These are phyloP conservation scores for Neurospora crassa DNA, from an alignment of 2,329 filamentous ascomycete genomes.

Conservation along the genomic window DNA sequence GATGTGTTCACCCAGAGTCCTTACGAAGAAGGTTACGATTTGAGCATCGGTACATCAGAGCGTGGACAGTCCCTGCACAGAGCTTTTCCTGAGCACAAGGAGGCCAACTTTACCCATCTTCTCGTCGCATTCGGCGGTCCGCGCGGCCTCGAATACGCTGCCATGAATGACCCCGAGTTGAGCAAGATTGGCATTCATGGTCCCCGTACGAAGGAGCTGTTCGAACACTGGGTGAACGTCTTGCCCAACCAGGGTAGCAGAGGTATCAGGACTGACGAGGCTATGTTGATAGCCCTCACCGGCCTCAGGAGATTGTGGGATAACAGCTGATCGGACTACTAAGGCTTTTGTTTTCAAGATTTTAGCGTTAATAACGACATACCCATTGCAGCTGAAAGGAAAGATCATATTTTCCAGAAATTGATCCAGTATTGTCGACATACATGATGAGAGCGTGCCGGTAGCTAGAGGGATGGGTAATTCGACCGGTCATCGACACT, in stretches of 20 bases:
- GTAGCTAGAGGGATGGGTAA: not conserved
- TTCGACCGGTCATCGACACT: not conserved
- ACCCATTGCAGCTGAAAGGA: not conserved
- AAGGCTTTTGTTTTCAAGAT: not conserved
- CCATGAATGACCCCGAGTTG: conserved; percentile 49
- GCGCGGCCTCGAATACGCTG: conserved; percentile 67
- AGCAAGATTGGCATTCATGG: conserved; percentile 53
- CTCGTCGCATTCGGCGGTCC: conserved; percentile 75
- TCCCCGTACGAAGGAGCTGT: conserved; percentile 57
- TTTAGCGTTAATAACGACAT: not conserved
- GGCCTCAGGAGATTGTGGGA: conserved; percentile 53
- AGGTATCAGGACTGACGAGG: conserved; percentile 77
- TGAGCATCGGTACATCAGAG: conserved; percentile 78
- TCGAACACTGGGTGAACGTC: conserved; percentile 79
- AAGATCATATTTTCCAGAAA: not conserved
- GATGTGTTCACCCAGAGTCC: conserved; percentile 68
- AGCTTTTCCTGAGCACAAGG: conserved; percentile 34
- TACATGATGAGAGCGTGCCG: not conserved
- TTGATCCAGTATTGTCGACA: not conserved
- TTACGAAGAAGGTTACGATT: conserved; percentile 69
- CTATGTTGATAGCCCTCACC: conserved; percentile 66
- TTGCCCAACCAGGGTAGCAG: conserved; percentile 72
- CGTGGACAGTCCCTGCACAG: conserved; percentile 48
- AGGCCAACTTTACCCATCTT: conserved; percentile 55
- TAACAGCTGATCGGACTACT: conserved; percentile 11